Conservation (phyloP, 495 filamentous ascomycete genomes). For the Symbiotaphrina buchneri region DNA sequence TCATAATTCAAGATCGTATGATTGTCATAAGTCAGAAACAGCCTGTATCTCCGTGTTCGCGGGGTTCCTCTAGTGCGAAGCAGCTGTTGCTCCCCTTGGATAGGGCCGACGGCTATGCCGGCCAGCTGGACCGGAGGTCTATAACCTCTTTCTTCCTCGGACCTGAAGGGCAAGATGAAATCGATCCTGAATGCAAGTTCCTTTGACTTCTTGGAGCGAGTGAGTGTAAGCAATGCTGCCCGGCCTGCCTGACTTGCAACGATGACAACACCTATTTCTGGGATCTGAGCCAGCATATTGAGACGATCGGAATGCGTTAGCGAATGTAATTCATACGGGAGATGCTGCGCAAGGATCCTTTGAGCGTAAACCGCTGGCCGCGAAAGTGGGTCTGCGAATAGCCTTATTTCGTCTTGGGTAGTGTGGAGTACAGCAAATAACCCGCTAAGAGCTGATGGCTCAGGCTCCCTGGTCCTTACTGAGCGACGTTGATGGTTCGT, state of each 20-base stretch:
- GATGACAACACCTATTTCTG: constrained; percentile 41
- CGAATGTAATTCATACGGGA: too few relatives aligned
- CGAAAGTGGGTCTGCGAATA: too few relatives aligned
- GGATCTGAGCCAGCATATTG: constrained; percentile 30
- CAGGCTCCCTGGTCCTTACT: too few relatives aligned
- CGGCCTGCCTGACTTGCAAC: constrained; percentile 52
- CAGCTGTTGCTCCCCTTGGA: constrained; percentile 32
- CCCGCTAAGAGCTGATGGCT: too few relatives aligned
- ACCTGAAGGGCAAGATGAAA: constrained; percentile 27
- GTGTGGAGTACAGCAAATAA: too few relatives aligned
- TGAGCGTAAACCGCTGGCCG: too few relatives aligned
- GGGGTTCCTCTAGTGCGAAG: constrained; percentile 9
- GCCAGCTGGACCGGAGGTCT: constrained; percentile 23
- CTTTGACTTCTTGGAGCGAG: constrained; percentile 11
- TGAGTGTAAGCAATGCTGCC: constrained; percentile 51
- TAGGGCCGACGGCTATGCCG: constrained; percentile 33
- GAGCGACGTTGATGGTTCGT: too few relatives aligned
- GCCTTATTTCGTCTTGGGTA: too few relatives aligned
- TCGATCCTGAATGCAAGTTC: constrained; percentile 25
- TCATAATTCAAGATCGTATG: constrained; percentile 69
- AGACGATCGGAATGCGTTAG: constrained; percentile 35
- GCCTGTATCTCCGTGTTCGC: constrained; percentile 26
- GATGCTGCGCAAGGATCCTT: too few relatives aligned
- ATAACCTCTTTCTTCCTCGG: constrained; percentile 19
- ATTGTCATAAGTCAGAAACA: constrained; percentile 57